Percentiles rank a stretch among this genome's conserved stretches.
phyloP scores from a whole-genome alignment of 1,284 basidiomycete genomes.

The Moesziomyces parantarcticus region DNA sequence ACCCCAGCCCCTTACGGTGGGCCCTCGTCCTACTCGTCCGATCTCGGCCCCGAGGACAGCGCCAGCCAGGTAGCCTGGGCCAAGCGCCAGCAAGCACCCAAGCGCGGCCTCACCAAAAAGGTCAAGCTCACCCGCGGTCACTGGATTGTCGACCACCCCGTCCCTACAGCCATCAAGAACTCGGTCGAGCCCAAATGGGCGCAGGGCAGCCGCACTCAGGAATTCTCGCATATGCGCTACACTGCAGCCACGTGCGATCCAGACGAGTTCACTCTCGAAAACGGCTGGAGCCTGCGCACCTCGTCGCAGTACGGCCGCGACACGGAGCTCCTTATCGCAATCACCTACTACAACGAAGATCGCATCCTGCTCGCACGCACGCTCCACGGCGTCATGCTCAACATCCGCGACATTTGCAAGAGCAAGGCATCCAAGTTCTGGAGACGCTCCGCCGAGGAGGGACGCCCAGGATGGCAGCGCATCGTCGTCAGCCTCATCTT shows the following conservation, averaged over 20 bases:
- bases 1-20: constrained; percentile 38
- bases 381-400: constrained; percentile 94
- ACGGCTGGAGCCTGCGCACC: constrained; percentile 82
- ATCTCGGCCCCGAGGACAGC: constrained; percentile 49
- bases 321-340: constrained; percentile 85
- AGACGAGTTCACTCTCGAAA: constrained; percentile 80
- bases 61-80: constrained; percentile 63
- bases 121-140: constrained; percentile 83
- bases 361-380: constrained; percentile 81
- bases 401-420: constrained; percentile 98
- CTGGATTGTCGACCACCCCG: constrained; percentile 71
- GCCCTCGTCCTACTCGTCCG: constrained; percentile 33
- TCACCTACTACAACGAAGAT: constrained; percentile 84
- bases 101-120: constrained; percentile 74
- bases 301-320: constrained; percentile 84
- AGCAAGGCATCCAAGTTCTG: constrained; percentile 92
- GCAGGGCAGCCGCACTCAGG: constrained; percentile 68
- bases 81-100: constrained; percentile 67
- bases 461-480: constrained; percentile 80
- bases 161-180: constrained; percentile 85
- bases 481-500: constrained; percentile 87
- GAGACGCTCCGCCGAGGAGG: constrained; percentile 77
- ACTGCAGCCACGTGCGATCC: constrained; percentile 87
- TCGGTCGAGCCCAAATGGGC: constrained; percentile 85
- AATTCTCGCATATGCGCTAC: constrained; percentile 90